phyloP scores from a whole-genome alignment of 805 yeast genomes.

The Candida stauntonica region DNA sequence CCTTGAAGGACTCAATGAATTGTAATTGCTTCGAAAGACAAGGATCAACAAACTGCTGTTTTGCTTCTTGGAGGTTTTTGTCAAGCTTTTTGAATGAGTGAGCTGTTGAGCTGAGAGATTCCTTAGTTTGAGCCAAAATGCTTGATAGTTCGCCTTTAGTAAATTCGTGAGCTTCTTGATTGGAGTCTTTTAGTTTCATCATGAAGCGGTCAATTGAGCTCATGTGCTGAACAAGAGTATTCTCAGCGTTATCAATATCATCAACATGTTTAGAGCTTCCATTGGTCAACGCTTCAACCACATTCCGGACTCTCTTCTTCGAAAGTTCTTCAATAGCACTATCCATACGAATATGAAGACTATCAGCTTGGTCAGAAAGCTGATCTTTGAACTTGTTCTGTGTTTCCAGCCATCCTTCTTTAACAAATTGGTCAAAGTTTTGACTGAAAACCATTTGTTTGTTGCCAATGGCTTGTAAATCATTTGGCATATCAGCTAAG shows the following conservation, averaged over 20 bases:
- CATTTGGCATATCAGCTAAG: constrained; percentile 10
- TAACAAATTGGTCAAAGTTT: constrained; percentile 13
- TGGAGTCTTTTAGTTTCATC: constrained; percentile 10
- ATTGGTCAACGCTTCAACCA: no score
- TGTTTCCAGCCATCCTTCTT: constrained; percentile 15
- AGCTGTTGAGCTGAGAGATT: constrained; percentile 14
- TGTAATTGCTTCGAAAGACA: constrained; percentile 10
- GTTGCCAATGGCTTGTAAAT: constrained; percentile 4
- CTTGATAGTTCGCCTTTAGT: constrained; percentile 13
- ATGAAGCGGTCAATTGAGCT: constrained; percentile 10
- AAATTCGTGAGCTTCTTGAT: constrained; percentile 6
- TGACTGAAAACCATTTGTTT: constrained; percentile 16
- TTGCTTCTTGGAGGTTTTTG: constrained; percentile 9
- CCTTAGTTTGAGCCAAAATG: constrained; percentile 13
- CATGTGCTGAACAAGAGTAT: constrained; percentile 13
- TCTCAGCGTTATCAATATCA: constrained; percentile 1
- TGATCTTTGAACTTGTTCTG: constrained; percentile 15
- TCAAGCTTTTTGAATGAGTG: constrained; percentile 11
- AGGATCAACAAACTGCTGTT: constrained; percentile 19
- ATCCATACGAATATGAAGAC: constrained; percentile 1
- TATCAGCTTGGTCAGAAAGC: constrained; percentile 1
- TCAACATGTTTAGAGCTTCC: no score
- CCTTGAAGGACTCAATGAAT: constrained; percentile 6
- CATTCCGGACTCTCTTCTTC: no score
- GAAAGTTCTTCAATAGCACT: constrained; percentile 13